These are phyloP conservation scores for Talaromyces sp. DNA, from an alignment of 2,329 filamentous ascomycete genomes.

Conservation along the genomic window DNA sequence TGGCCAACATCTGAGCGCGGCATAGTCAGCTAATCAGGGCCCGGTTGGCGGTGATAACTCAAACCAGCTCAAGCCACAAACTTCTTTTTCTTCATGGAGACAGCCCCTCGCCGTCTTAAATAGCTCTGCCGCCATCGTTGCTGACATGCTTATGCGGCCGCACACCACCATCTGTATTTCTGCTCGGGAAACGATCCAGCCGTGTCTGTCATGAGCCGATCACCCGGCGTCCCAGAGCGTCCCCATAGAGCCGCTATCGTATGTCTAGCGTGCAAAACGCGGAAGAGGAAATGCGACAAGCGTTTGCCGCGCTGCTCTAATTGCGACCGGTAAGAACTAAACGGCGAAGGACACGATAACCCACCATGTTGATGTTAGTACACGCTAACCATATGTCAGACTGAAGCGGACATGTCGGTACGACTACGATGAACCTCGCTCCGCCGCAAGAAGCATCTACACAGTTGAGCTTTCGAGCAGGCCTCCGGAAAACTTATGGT, in stretches of 20 bases:
- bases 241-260: neutral
- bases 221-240: neutral
- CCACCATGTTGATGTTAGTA: neutral
- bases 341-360: neutral
- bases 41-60: neutral
- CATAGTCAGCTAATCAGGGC: neutral
- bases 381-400: neutral
- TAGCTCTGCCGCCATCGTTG: neutral
- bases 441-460: neutral
- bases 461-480: neutral
- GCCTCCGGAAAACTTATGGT: neutral
- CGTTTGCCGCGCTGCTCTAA: conserved; percentile 4
- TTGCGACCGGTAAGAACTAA: conserved; percentile 4
- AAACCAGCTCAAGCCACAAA: neutral
- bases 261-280: neutral
- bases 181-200: neutral
- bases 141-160: neutral
- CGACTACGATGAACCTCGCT: neutral
- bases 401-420: neutral
- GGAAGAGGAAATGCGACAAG: conserved; percentile 12
- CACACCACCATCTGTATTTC: neutral
- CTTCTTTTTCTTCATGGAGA: neutral
- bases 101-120: neutral
- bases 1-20: neutral
- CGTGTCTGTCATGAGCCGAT: neutral